Conservation (phyloP, 768 basidiomycete species). For the Cytidiella melzeri region DNA sequence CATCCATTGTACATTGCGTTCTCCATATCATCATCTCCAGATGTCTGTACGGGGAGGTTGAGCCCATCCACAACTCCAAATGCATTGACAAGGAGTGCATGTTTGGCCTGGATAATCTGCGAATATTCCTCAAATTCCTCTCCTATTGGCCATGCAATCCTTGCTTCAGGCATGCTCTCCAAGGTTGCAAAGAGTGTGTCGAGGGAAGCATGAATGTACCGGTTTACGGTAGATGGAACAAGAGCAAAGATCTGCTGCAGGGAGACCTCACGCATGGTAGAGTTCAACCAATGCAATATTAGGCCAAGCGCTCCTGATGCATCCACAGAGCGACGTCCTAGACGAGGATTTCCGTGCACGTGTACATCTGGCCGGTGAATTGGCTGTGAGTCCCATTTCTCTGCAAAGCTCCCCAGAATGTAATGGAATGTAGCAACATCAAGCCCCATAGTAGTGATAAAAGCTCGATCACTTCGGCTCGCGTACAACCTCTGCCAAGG, state of each 20-base stretch:
- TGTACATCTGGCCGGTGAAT: conserved; percentile 28
- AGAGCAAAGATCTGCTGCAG: conserved; percentile 37
- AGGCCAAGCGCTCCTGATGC: conserved; percentile 35
- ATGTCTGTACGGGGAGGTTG: conserved; percentile 10
- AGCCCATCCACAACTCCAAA: conserved; percentile 5
- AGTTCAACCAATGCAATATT: conserved; percentile 35
- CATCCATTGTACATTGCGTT: conserved; percentile 44
- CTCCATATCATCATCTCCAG: conserved; percentile 34
- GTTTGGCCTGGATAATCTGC: conserved; percentile 12
- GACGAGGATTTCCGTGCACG: conserved; percentile 19
- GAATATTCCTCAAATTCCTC: neutral
- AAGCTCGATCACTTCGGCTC: conserved; percentile 30
- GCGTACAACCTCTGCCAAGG: conserved; percentile 32
- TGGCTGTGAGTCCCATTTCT: conserved; percentile 4
- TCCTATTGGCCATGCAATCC: conserved; percentile 23
- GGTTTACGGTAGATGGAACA: conserved; percentile 30
- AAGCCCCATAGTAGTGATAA: conserved; percentile 35
- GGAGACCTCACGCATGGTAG: conserved; percentile 32
- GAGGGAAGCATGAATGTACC: conserved; percentile 29
- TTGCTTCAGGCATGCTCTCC: conserved; percentile 21
- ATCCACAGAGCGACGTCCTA: conserved; percentile 26
- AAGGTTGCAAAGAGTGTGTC: conserved; percentile 28
- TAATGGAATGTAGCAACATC: conserved; percentile 29
- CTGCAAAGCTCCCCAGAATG: conserved; percentile 30
- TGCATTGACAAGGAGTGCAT: neutral